Percentiles rank a stretch among this genome's conserved stretches.
These are phyloP conservation scores for Spathaspora girioi DNA, from an alignment of 805 yeast species.

Conservation along the genomic window DNA sequence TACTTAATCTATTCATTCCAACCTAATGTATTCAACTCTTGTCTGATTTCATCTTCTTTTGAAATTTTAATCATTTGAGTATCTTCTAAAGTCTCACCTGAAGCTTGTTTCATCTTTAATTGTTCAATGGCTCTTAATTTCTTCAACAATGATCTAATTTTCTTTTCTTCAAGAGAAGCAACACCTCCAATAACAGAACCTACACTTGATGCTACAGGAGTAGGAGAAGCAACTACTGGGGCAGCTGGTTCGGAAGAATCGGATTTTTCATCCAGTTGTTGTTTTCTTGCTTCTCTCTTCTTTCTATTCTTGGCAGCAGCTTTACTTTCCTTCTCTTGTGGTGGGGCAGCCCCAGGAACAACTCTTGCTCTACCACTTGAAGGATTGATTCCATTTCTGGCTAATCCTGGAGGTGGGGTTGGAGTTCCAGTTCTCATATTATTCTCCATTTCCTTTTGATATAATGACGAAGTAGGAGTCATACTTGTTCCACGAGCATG, in stretches of 20 bases:
- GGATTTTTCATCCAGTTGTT: constrained; percentile 6
- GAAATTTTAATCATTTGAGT: constrained; percentile 88
- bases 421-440: constrained; percentile 16
- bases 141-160: constrained; percentile 83
- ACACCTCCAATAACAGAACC: constrained; percentile 53
- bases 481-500: constrained; percentile 64
- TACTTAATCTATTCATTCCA: constrained; percentile 37
- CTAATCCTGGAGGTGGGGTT: constrained; percentile 13
- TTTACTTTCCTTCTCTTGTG: constrained; percentile 48
- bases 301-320: constrained; percentile 71
- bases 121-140: constrained; percentile 94
- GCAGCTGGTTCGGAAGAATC: constrained; percentile 3
- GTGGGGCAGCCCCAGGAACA: constrained; percentile 58
- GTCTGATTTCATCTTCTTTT: constrained; percentile 78
- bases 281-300: constrained; percentile 63
- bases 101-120: constrained; percentile 78
- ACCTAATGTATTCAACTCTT: constrained; percentile 73
- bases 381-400: constrained; percentile 17
- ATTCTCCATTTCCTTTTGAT: constrained; percentile 48
- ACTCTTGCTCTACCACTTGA: constrained; percentile 29
- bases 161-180: constrained; percentile 81
- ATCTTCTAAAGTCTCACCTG: constrained; percentile 83
- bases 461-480: constrained; percentile 46
- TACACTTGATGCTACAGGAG: constrained; percentile 5
- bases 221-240: constrained; percentile 11